These are phyloP conservation scores for Neofusicoccum umdonicola DNA, from an alignment of 2,329 filamentous ascomycete genomes.

Conservation along the genomic window DNA sequence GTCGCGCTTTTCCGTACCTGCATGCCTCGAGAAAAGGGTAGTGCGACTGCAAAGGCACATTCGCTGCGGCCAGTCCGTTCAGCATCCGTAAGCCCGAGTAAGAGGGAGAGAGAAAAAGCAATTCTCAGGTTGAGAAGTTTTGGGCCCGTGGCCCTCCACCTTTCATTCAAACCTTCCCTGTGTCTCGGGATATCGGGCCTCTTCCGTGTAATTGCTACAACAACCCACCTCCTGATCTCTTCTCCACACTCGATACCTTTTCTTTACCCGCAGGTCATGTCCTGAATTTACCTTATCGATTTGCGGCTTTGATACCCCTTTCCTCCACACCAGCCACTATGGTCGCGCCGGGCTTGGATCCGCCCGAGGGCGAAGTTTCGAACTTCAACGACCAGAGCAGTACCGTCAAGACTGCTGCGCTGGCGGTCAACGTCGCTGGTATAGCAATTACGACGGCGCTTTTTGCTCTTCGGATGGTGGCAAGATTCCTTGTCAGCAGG, in stretches of 20 bases:
- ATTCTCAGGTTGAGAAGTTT: background rate
- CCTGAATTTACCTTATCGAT: background rate
- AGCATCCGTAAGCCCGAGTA: background rate
- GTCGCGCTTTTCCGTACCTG: background rate
- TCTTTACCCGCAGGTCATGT: background rate
- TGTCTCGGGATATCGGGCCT: background rate
- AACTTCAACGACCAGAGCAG: slow-evolving; percentile 23
- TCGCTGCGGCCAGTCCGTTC: background rate
- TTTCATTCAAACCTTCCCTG: background rate
- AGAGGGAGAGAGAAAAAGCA: background rate
- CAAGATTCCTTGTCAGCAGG: slow-evolving; percentile 33
- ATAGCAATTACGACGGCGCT: slow-evolving; percentile 35
- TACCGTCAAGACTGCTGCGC: slow-evolving; percentile 29
- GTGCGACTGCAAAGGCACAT: no score
- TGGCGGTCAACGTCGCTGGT: slow-evolving; percentile 37
- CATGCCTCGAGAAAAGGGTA: background rate
- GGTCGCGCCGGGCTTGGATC: slow-evolving; percentile 15
- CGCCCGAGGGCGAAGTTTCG: slow-evolving; percentile 21
- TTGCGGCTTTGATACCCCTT: background rate
- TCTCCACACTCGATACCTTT: background rate
- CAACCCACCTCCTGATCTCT: background rate
- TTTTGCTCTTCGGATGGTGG: slow-evolving; percentile 31
- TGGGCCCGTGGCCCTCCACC: background rate
- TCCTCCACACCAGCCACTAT: background rate
- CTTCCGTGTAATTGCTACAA: background rate